phyloP scores from a whole-genome alignment of 2,329 filamentous ascomycete species.

The Phoma herbarum region DNA sequence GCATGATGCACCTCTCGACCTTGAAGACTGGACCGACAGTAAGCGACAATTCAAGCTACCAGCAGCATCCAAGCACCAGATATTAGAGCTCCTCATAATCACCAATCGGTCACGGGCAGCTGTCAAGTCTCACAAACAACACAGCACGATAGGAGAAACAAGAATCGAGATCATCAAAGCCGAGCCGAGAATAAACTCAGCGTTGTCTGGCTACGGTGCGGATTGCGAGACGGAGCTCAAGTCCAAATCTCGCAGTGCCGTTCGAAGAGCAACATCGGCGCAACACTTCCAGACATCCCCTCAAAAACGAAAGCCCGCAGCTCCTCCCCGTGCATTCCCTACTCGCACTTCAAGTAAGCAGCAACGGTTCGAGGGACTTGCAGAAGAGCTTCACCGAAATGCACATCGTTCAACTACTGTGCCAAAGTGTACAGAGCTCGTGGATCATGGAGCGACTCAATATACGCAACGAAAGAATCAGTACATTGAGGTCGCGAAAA shows the following conservation, averaged over 20 bases:
- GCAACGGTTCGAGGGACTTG: neutral
- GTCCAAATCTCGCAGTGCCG: neutral
- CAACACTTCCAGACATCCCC: neutral
- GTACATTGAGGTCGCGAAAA: neutral
- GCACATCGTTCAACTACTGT: neutral
- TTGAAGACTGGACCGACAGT: conserved; percentile 38
- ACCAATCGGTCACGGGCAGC: neutral
- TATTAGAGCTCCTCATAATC: conserved; percentile 3
- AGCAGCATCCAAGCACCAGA: neutral
- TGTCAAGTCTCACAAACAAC: neutral
- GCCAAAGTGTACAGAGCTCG: neutral
- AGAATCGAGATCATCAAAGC: neutral
- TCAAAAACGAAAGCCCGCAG: neutral
- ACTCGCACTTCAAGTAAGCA: neutral
- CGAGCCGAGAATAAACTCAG: conserved; percentile 4
- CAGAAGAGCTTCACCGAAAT: neutral
- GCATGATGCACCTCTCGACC: conserved; percentile 35
- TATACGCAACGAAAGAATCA: neutral
- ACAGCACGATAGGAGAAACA: neutral
- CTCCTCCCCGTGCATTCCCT: neutral
- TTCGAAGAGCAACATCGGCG: neutral
- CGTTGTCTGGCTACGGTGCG: conserved; percentile 11
- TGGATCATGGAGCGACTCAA: neutral
- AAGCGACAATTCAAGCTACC: conserved; percentile 22
- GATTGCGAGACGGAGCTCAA: conserved; percentile 6